Percentiles rank a stretch among this genome's conserved stretches.
Evolutionary conservation across 331 rosid genomes (phyloP).

Genomic region (Erythrophleum ivorense): DNA sequence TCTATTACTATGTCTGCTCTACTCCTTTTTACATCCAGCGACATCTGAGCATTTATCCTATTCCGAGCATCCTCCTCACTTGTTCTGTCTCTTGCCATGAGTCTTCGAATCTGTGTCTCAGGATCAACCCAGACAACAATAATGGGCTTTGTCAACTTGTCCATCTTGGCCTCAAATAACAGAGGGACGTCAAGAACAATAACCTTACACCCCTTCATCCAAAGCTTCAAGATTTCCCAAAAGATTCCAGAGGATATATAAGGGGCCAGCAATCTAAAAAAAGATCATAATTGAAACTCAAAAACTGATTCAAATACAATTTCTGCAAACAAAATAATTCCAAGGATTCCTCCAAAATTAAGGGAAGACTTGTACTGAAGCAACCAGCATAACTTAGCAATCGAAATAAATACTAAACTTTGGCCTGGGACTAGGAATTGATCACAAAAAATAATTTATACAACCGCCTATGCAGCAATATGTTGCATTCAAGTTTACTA

Average conservation of each 20-base stretch:
- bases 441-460: neutral
- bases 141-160: constrained; percentile 78
- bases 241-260: constrained; percentile 80
- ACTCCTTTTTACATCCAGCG: constrained; percentile 63
- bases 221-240: constrained; percentile 72
- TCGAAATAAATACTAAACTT: neutral
- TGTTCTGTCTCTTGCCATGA: constrained; percentile 65
- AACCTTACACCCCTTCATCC: constrained; percentile 79
- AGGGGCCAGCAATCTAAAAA: constrained; percentile 78
- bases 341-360: neutral
- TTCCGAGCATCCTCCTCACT: constrained; percentile 69
- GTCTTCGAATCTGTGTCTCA: constrained; percentile 75
- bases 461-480: neutral
- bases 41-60: constrained; percentile 80
- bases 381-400: constrained; percentile 2
- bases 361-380: neutral
- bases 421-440: neutral
- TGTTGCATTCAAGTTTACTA: constrained; percentile 1
- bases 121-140: constrained; percentile 90
- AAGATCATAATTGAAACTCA: constrained; percentile 33
- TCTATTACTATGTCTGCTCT: constrained; percentile 76
- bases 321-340: constrained; percentile 4
- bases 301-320: constrained; percentile 17
- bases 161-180: constrained; percentile 86
- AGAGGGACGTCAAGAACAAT: constrained; percentile 87